Base-by-base conservation (phyloP, 2,329 filamentous ascomycete genomes). In the Penicillium sp. region DNA sequence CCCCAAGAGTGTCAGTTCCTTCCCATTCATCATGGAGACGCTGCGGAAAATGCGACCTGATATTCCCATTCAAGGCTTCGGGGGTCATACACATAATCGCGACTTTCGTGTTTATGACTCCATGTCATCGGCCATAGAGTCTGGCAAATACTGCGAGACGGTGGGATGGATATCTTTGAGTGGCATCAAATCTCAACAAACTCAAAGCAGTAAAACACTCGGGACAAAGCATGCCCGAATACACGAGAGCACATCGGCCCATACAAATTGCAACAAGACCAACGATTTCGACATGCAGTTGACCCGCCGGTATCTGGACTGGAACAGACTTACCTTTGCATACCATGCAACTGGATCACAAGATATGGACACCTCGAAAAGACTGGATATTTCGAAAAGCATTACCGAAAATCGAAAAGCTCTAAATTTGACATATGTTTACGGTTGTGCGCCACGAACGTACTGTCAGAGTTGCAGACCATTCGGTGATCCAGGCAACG, bases 131-230 rank as follows among this genome's bases (percentile, higher is more conserved):
- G 85, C 79, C 0, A 75, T 88, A 8, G 85, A 87, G 61, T 83
- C 85, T 2, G 85, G 84, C 5, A 79, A 84, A 49, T 89, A 88
- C 70, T 88, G 86, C 66, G 86, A 89, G 72, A 88, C 86, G 1
- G 75, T 88, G 0, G 86, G 86, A 22, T 89, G 84, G 83, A 67
- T 87, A 21, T 82, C 84, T n/a, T 81, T 88, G 72, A 81, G 79
- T 47, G 86, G 86, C 14, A 81, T 88, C 60, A 68, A 80, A 49
- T 74, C 72, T 1, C 70, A 68, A 32, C 78, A 77, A 49, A 81
- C 77, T 66, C 75, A 73, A 4, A 77, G 76, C 24, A 77, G 73
- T 47, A 61, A 57, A 48, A 69, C 71, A 21, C 77, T 73, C 3
- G 36, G 34, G 8, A 43, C 10, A 24, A 14, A 24, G 7, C 8